These are phyloP conservation scores for Aspergillus biplanus DNA, from an alignment of 495 filamentous ascomycete genomes.

Conservation along the genomic window DNA sequence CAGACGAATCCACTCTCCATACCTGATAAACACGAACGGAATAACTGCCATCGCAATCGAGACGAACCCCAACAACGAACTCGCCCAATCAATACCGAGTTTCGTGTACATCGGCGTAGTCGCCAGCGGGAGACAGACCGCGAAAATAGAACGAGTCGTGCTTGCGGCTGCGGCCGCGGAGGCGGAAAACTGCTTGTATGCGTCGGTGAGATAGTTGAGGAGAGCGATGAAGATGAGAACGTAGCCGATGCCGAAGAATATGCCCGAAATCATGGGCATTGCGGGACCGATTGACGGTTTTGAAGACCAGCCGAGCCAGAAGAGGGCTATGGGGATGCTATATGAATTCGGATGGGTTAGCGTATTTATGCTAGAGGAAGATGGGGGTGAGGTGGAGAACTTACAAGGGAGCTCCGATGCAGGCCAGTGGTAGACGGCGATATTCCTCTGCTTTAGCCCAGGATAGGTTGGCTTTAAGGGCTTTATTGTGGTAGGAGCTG, in stretches of 20 bases:
- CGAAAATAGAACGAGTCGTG: conserved; percentile 55
- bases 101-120: conserved; percentile 57
- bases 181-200: conserved; percentile 41
- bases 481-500: conserved; percentile 30
- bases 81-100: conserved; percentile 63
- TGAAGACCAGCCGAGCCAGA: conserved; percentile 64
- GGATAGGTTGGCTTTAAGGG: conserved; percentile 21
- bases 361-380: not conserved
- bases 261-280: conserved; percentile 48
- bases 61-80: conserved; percentile 49
- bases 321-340: conserved; percentile 55
- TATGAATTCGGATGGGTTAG: conserved; percentile 23
- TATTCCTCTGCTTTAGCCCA: conserved; percentile 57
- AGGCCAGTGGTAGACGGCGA: conserved; percentile 60
- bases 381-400: not conserved
- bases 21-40: conserved; percentile 44
- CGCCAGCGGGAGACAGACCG: conserved; percentile 62
- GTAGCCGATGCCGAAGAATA: conserved; percentile 57
- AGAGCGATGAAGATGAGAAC: conserved; percentile 50
- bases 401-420: conserved; percentile 41
- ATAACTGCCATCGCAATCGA: conserved; percentile 43
- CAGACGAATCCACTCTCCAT: conserved; percentile 35
- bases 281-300: conserved; percentile 49
- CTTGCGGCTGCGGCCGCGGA: conserved; percentile 36
- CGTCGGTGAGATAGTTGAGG: conserved; percentile 57